These are phyloP conservation scores for Pythium apleroticum DNA, from an alignment of 352 stramenopile genomes.

Conservation along the genomic window DNA sequence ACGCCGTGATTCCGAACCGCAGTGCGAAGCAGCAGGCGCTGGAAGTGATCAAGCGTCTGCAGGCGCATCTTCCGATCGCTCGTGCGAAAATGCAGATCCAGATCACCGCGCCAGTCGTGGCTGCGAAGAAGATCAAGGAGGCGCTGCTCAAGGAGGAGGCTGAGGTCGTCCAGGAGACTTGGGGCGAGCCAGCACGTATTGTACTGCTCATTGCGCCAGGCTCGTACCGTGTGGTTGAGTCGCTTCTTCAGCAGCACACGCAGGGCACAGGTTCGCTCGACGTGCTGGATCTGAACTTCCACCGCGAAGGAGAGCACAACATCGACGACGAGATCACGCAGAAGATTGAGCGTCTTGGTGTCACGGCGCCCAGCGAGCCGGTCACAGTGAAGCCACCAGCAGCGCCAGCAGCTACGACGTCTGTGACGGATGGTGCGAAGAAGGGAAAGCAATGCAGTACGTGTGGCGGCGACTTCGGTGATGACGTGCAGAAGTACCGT, in stretches of 20 bases:
- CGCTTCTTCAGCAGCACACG: constrained; percentile 67
- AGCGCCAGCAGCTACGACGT: constrained; percentile 4
- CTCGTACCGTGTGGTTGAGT: constrained; percentile 73
- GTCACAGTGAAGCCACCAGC: constrained; percentile 5
- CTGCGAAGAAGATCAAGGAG: constrained; percentile 56
- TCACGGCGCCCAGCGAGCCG: constrained; percentile 30
- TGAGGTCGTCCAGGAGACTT: constrained; percentile 65
- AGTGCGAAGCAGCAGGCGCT: constrained; percentile 96
- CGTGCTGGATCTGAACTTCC: constrained; percentile 92
- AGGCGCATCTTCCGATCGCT: constrained; percentile 92
- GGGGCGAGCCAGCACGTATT: constrained; percentile 54
- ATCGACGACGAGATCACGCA: constrained; percentile 92
- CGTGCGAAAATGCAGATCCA: constrained; percentile 97
- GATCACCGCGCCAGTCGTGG: constrained; percentile 55
- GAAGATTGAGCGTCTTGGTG: constrained; percentile 72
- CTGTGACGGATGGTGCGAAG: constrained; percentile 29
- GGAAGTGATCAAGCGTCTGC: constrained; percentile 95
- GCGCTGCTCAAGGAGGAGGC: constrained; percentile 61
- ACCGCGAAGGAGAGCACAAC: constrained; percentile 88
- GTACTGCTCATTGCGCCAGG: constrained; percentile 75
- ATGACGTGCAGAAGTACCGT: constrained; percentile 82
- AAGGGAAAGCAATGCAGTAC: constrained; percentile 87
- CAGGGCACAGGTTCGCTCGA: constrained; percentile 68
- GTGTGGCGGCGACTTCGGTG: constrained; percentile 90
- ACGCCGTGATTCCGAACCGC: constrained; percentile 93